Percentiles rank a stretch among this genome's conserved stretches.
Conservation (phyloP, 1,139 yeast genomes). For the Pichia inconspicua region DNA sequence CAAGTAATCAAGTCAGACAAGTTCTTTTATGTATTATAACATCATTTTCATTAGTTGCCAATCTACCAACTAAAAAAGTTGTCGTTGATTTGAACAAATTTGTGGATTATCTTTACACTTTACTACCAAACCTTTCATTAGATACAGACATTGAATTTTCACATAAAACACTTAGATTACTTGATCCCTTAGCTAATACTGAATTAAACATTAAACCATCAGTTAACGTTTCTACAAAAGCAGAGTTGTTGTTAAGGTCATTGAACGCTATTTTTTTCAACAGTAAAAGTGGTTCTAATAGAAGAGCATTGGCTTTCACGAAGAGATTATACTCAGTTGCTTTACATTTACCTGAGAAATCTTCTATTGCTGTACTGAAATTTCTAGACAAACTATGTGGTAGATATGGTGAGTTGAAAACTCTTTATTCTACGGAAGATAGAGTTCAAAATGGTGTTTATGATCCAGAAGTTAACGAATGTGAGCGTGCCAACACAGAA, state of each 20-base stretch:
- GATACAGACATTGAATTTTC: conserved; percentile 85
- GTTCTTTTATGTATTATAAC: conserved; percentile 78
- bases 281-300: conserved; percentile 61
- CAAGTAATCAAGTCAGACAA: conserved; percentile 46
- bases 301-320: conserved; percentile 75
- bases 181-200: conserved; percentile 53
- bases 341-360: conserved; percentile 81
- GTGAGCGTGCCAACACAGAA: conserved; percentile 74
- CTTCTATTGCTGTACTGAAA: conserved; percentile 68
- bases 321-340: conserved; percentile 64
- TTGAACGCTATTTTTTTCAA: conserved; percentile 77
- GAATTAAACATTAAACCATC: conserved; percentile 43
- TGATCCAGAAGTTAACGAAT: conserved; percentile 55
- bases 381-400: conserved; percentile 69
- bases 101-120: conserved; percentile 60
- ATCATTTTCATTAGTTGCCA: conserved; percentile 77
- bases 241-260: conserved; percentile 71
- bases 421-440: conserved; percentile 82
- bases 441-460: conserved; percentile 72
- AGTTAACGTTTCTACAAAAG: conserved; percentile 82
- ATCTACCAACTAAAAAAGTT: conserved; percentile 60
- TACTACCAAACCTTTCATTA: conserved; percentile 58
- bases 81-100: conserved; percentile 63
- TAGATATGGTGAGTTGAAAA: conserved; percentile 60
- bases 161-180: conserved; percentile 67